These are phyloP conservation scores for Lepiota subincarnata DNA, from an alignment of 768 basidiomycete species.

Conservation along the genomic window DNA sequence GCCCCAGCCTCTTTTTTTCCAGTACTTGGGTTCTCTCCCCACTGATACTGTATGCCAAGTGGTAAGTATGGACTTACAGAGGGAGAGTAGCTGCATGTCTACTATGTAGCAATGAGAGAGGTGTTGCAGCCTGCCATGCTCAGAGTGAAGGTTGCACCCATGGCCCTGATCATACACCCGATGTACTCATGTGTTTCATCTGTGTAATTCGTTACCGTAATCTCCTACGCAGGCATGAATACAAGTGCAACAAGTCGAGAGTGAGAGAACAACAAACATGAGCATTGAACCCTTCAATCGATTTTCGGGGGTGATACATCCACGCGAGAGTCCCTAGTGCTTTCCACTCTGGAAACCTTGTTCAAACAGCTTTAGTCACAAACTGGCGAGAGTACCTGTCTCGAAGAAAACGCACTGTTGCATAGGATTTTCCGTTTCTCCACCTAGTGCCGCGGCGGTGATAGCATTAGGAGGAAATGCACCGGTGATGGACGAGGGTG, in stretches of 20 bases:
- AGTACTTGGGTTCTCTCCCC: conserved; percentile 15
- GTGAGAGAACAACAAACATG: conserved; percentile 51
- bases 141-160: conserved; percentile 80
- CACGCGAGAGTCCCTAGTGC: conserved; percentile 79
- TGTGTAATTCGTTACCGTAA: conserved; percentile 87
- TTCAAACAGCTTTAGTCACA: too few relatives aligned
- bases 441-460: too few relatives aligned
- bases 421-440: conserved; percentile 66
- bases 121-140: conserved; percentile 77
- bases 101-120: conserved; percentile 82
- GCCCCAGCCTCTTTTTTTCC: not conserved
- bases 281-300: conserved; percentile 52
- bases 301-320: conserved; percentile 70
- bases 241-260: not conserved
- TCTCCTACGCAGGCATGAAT: conserved; percentile 39
- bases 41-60: conserved; percentile 25
- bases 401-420: conserved; percentile 44
- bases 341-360: conserved; percentile 59
- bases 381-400: not conserved
- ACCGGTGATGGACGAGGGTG: too few relatives aligned
- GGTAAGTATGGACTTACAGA: not conserved
- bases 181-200: conserved; percentile 85
- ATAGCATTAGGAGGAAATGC: too few relatives aligned
- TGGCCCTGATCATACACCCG: conserved; percentile 69
- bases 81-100: conserved; percentile 23